Evolutionary conservation across 2,329 filamentous ascomycete genomes (phyloP), one percentile per base, ranked within the genome.

Genomic region (Fusarium neocosmosporiellum): DNA sequence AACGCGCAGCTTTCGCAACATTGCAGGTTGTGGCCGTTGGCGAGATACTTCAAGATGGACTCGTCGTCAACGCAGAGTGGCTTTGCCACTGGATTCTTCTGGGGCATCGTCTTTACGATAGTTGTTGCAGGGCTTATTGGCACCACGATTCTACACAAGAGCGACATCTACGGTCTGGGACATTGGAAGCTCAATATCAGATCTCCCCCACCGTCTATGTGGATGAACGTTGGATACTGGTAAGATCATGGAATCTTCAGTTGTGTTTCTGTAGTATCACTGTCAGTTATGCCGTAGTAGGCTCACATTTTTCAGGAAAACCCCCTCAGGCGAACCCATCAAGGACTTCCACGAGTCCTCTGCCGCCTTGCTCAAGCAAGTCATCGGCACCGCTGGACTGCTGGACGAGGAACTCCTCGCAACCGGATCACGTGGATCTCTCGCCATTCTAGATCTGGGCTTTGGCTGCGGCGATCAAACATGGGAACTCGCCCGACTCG

Each of bases 211-310:
- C 74, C 78, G 7, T 84, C 83, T n/a, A 88, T 90, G 88, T 91
- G 89, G 88, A 90, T 90, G 88, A 90, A 90, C 65, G 85, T 90
- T 80, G 89, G 88, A 0, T 90, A 88, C 67, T 91, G 88, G 89
- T 86, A 84, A 76, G 86, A 81, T 7, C n/a, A 36, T 41, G 11
- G 24, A 16, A n/a, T 29, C 39, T 10, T 3, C 22, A 43, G 20
- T 34, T 31, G 20, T 33, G 13, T 31, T 53, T 9, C 33, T 24
- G 7, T 39, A n/a, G 11, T 8, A 41, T 8, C n/a, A 41, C n/a
- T 37, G 27, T 14, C 18, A 8, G 13, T 16, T 18, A 31, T 54
- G 3, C 2, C 20, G 31, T 13, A 37, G 20, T 9, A 41, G 27
- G 33, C 41, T 66, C 10, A 69, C 18, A 20, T 4, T 10, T 1